A percentile compares a stretch with the other conserved stretches of the same genome.
Conservation (phyloP, 2,329 filamentous ascomycete genomes). For the Tolypocladium ophioglossoides region DNA sequence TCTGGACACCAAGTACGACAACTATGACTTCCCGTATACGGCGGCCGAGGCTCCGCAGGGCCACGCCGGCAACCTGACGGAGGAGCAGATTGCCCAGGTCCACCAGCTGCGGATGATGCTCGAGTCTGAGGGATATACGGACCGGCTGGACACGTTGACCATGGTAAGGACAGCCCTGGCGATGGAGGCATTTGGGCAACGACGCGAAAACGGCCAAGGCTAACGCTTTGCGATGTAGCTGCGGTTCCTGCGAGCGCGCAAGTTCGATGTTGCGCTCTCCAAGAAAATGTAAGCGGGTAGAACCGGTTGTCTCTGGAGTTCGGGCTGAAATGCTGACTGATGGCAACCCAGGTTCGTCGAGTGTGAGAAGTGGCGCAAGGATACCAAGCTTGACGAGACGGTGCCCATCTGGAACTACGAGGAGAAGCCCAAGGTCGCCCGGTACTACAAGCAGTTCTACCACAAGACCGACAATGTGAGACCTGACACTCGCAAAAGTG, state of each 20-base stretch:
- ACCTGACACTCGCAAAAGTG: no score
- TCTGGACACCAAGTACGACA: conserved; percentile 83
- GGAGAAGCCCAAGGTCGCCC: conserved; percentile 72
- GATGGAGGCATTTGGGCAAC: conserved; percentile 1
- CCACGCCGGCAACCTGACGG: conserved; percentile 79
- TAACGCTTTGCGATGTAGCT: conserved; percentile 36
- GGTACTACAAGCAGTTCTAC: conserved; percentile 98
- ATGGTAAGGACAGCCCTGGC: conserved; percentile 46
- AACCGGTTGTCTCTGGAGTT: background rate
- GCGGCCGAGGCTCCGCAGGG: conserved; percentile 60
- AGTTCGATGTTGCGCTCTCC: conserved; percentile 77
- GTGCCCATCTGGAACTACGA: conserved; percentile 75
- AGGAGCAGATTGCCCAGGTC: conserved; percentile 81
- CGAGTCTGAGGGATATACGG: conserved; percentile 70
- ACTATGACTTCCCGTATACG: conserved; percentile 85
- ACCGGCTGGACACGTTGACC: conserved; percentile 85
- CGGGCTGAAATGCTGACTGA: conserved; percentile 9
- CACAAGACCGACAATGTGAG: conserved; percentile 83
- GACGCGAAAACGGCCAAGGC: background rate
- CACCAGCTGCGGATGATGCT: conserved; percentile 75
- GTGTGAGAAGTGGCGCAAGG: conserved; percentile 81
- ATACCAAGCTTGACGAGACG: conserved; percentile 74
- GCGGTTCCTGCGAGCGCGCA: conserved; percentile 85
- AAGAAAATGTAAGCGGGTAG: conserved; percentile 74
- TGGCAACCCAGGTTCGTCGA: conserved; percentile 67